These are phyloP conservation scores for Rugonectria rugulosa DNA, from an alignment of 2,329 filamentous ascomycete genomes.

Conservation along the genomic window DNA sequence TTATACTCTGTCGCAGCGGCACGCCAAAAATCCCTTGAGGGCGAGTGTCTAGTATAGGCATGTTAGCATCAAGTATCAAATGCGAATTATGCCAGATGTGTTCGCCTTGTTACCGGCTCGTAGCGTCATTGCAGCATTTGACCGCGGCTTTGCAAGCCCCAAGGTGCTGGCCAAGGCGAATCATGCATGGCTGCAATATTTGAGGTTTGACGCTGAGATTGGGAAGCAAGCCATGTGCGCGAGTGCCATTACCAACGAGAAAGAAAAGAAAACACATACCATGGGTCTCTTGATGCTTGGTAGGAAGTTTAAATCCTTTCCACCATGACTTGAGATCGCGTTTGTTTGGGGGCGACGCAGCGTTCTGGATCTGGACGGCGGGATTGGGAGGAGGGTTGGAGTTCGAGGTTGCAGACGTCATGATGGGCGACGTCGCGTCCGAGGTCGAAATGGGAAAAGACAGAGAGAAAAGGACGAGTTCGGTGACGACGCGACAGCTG, in stretches of 20 bases:
- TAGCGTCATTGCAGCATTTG: constrained; percentile 1
- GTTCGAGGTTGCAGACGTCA: constrained; percentile 48
- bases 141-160: not conserved
- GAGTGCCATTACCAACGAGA: constrained; percentile 2
- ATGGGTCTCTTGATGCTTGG: constrained; percentile 62
- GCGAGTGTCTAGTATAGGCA: constrained; percentile 50
- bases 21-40: constrained; percentile 90
- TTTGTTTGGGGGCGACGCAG: constrained; percentile 79
- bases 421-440: constrained; percentile 34
- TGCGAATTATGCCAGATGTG: not conserved
- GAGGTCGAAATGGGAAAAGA: constrained; percentile 5
- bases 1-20: constrained; percentile 91
- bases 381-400: constrained; percentile 43
- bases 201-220: too few relatives aligned
- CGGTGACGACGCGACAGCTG: constrained; percentile 34
- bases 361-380: constrained; percentile 44
- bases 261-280: constrained; percentile 50
- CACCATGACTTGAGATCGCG: constrained; percentile 95
- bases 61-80: constrained; percentile 25
- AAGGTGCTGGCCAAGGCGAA: constrained; percentile 11
- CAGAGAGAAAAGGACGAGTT: constrained; percentile 18
- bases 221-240: too few relatives aligned
- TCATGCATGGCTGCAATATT: too few relatives aligned
- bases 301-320: constrained; percentile 86
- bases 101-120: constrained; percentile 1